These are phyloP conservation scores for Platismatia glauca DNA, from an alignment of 495 filamentous ascomycete genomes.

Conservation along the genomic window DNA sequence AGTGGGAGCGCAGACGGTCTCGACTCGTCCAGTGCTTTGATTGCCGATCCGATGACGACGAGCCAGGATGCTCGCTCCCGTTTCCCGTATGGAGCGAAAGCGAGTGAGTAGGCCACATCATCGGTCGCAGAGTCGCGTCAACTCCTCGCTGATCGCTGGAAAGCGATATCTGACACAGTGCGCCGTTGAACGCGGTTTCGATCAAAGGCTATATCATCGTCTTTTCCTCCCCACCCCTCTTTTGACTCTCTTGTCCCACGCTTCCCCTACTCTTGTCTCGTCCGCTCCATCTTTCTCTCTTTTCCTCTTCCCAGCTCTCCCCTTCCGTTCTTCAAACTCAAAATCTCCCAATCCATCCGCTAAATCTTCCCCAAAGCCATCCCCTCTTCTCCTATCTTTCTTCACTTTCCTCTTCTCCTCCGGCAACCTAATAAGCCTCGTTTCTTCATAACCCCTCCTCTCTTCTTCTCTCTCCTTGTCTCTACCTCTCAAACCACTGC, in stretches of 20 bases:
- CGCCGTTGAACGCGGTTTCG: no score
- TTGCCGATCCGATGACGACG: no score
- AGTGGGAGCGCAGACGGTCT: no score
- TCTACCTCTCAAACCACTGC: conserved; percentile 31
- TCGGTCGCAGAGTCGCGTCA: no score
- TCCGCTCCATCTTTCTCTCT: conserved; percentile 47
- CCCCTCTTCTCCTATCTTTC: conserved; percentile 43
- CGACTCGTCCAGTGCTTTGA: no score
- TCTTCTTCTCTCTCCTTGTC: conserved; percentile 43
- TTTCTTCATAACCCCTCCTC: conserved; percentile 33
- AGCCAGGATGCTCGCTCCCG: no score
- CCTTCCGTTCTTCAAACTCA: conserved; percentile 55
- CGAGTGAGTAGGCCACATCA: no score
- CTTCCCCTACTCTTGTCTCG: conserved; percentile 74
- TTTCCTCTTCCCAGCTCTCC: conserved; percentile 53
- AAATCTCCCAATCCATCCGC: conserved; percentile 62
- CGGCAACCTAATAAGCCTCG: conserved; percentile 70
- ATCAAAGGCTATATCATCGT: no score
- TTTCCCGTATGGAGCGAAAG: no score
- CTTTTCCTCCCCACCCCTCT: no score
- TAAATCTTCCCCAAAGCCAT: conserved; percentile 46
- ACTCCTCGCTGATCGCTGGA: no score
- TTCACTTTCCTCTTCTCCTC: conserved; percentile 63
- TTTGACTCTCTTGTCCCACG: conserved; percentile 49
- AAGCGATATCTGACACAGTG: no score